Evolutionary conservation across 2,329 filamentous ascomycete species (phyloP).

Genomic region (Rhinocladiella similis): DNA sequence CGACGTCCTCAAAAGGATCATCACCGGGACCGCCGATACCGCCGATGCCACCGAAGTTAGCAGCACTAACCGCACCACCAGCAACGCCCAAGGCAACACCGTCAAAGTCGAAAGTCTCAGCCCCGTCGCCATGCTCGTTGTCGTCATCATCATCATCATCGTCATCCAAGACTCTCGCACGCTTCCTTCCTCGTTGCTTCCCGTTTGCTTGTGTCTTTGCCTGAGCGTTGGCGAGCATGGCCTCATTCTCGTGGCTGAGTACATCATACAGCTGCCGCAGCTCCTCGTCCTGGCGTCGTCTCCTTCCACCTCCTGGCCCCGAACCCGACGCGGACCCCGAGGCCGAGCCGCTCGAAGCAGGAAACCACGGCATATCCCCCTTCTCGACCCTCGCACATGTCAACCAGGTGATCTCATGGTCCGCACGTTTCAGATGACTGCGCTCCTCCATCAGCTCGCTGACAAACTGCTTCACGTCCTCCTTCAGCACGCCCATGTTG

Average conservation of each 20-base stretch:
- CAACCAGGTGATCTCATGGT: constrained; percentile 42
- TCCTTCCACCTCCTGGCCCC: not conserved
- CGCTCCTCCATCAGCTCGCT: constrained; percentile 39
- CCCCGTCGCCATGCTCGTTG: not conserved
- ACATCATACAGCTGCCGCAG: constrained; percentile 6
- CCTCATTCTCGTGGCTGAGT: constrained; percentile 9
- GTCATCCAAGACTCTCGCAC: constrained; percentile 3
- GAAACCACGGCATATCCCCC: constrained; percentile 43
- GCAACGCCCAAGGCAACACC: no score
- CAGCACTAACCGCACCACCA: no score
- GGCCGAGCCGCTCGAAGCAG: not conserved
- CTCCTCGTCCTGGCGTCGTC: constrained; percentile 1
- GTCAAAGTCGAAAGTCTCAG: no score
- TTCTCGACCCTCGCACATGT: constrained; percentile 46
- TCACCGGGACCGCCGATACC: not conserved
- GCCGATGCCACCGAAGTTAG: no score
- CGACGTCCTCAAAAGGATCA: not conserved
- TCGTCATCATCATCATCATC: constrained; percentile 5
- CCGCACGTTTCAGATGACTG: constrained; percentile 40
- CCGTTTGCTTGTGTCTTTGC: not conserved
- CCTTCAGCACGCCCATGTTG: constrained; percentile 40
- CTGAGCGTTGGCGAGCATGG: no score
- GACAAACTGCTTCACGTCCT: constrained; percentile 37
- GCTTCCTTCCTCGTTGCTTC: constrained; percentile 6
- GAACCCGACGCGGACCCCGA: no score